Percentiles rank a stretch among this genome's conserved stretches.
Evolutionary conservation across 306 rosid genomes (phyloP).

Genomic region (Pterocarpus macrocarpus): DNA sequence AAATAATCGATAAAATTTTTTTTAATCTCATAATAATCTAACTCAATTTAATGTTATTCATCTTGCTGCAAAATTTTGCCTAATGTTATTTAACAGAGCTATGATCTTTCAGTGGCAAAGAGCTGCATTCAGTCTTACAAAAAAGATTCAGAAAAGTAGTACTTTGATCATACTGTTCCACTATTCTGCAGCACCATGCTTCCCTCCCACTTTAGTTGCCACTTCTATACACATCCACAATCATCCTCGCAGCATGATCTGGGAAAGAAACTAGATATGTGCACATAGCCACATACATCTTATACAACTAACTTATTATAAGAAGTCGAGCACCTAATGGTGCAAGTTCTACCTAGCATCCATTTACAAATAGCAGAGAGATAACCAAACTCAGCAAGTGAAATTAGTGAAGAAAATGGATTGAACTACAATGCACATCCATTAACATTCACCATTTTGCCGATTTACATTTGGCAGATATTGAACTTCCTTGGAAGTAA

Average conservation of each 20-base stretch:
- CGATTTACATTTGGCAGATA: conserved; percentile 86
- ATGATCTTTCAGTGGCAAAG: neutral
- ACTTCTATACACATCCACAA: conserved; percentile 48
- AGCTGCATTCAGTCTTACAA: neutral
- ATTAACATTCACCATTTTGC: conserved; percentile 83
- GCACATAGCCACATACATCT: conserved; percentile 38
- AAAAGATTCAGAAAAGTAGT: neutral
- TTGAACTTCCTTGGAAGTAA: conserved; percentile 65
- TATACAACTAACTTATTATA: conserved; percentile 49
- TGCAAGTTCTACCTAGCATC: conserved; percentile 54
- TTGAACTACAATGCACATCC: conserved; percentile 50
- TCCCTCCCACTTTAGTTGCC: conserved; percentile 37
- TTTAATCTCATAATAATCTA: too few species aligned
- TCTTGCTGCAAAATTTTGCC: neutral
- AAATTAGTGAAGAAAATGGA: conserved; percentile 55
- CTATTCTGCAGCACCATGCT: conserved; percentile 13
- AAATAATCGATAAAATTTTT: too few species aligned
- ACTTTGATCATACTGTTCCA: neutral
- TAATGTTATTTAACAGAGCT: neutral
- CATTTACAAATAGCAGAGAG: conserved; percentile 70
- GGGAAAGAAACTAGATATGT: conserved; percentile 47
- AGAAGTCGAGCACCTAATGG: conserved; percentile 57
- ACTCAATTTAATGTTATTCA: too few species aligned
- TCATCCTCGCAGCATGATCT: conserved; percentile 29
- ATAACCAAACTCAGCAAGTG: conserved; percentile 51